Evolutionary conservation across 192 early-diverging fungal genomes (phyloP).

Genomic region (Rhizophagus clarus): DNA sequence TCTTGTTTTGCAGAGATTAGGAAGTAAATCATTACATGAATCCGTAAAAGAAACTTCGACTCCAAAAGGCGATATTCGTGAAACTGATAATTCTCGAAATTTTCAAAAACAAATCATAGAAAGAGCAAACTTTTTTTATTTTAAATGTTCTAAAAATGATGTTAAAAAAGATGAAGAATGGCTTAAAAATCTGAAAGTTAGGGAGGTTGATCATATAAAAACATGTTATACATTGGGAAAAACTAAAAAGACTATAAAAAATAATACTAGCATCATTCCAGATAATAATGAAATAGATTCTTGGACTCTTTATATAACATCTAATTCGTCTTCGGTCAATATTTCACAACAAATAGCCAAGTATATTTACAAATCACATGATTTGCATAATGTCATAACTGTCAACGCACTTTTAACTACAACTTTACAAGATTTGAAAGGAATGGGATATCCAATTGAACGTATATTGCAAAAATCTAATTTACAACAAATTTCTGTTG

Average conservation of each 20-base stretch:
- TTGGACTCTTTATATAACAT: conserved; percentile 40
- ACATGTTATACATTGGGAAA: conserved; percentile 48
- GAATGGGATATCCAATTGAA: conserved; percentile 44
- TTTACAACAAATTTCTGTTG: background rate
- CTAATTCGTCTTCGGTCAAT: conserved; percentile 40
- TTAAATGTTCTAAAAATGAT: conserved; percentile 56
- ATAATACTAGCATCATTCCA: conserved; percentile 48
- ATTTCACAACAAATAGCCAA: background rate
- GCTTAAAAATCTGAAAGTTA: conserved; percentile 65
- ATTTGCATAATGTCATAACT: background rate
- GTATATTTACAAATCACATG: background rate
- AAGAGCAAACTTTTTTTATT: conserved; percentile 75
- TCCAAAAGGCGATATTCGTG: conserved; percentile 50
- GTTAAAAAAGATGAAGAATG: conserved; percentile 55
- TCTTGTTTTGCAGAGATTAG: conserved; percentile 46
- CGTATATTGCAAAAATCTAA: conserved; percentile 51
- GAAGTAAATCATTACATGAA: conserved; percentile 67
- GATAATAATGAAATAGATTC: conserved; percentile 43
- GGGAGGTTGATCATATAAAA: conserved; percentile 67
- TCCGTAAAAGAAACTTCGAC: conserved; percentile 59
- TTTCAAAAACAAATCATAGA: conserved; percentile 66
- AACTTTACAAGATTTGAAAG: background rate
- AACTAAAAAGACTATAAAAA: conserved; percentile 43
- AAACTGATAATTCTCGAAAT: no score
- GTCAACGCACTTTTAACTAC: background rate